phyloP scores from a whole-genome alignment of 2,329 filamentous ascomycete genomes.

The Xylaria sp. region DNA sequence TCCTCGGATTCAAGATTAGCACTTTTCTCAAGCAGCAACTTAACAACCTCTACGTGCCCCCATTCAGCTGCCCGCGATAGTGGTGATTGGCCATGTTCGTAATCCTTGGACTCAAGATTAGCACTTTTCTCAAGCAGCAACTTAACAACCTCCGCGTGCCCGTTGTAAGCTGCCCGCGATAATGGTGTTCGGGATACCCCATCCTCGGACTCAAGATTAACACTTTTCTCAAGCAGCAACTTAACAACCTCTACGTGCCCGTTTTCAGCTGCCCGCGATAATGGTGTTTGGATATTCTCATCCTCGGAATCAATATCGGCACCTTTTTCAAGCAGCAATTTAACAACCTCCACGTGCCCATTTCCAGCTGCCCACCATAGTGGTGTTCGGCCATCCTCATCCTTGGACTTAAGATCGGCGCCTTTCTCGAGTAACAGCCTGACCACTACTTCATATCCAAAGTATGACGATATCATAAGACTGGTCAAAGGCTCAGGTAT shows the following conservation, averaged over 20 bases:
- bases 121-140: slow-evolving; percentile 4
- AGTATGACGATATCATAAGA: slow-evolving; percentile 6
- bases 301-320: neutral
- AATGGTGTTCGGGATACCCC: slow-evolving; percentile 1
- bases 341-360: neutral
- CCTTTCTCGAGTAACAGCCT: slow-evolving; percentile 1
- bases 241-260: neutral
- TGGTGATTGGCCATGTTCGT: neutral
- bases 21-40: neutral
- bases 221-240: neutral
- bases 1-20: neutral
- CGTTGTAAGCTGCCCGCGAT: neutral
- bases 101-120: neutral
- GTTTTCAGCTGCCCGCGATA: neutral
- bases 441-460: slow-evolving; percentile 10
- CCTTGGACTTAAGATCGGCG: neutral
- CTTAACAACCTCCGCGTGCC: neutral
- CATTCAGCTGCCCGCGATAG: neutral
- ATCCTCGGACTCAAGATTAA: neutral
- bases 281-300: neutral
- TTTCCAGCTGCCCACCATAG: neutral
- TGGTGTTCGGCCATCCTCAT: neutral
- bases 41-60: neutral
- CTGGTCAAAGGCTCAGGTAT: neutral
- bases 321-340: slow-evolving; percentile 1